phyloP scores from a whole-genome alignment of 208 protist genomes.

The Phytomonas sp. region DNA sequence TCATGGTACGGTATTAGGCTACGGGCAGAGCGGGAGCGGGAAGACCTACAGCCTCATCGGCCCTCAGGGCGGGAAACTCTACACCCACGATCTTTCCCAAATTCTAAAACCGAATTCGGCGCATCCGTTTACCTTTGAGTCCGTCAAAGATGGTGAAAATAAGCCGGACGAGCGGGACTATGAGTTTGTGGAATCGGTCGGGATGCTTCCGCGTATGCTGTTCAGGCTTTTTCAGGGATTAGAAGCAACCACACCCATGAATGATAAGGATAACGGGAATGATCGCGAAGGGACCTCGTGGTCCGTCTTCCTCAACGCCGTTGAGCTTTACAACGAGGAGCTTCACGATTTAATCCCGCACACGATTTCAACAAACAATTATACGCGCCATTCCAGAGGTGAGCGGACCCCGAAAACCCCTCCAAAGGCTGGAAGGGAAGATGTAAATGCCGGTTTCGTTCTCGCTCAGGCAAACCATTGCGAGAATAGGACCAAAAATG shows the following conservation, averaged over 20 bases:
- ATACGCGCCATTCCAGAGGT: too few species aligned
- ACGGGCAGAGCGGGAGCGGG: constrained; percentile 89
- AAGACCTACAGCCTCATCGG: constrained; percentile 86
- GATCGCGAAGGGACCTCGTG: constrained; percentile 13
- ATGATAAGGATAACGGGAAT: constrained; percentile 1
- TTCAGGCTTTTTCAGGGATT: constrained; percentile 23
- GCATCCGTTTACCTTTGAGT: constrained; percentile 2
- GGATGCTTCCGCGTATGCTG: constrained; percentile 45
- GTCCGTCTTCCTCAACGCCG: constrained; percentile 33
- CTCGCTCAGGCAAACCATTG: too few species aligned
- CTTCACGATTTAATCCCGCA: constrained; percentile 53
- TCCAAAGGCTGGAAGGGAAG: too few species aligned
- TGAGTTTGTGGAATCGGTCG: constrained; percentile 13
- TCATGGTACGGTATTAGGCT: constrained; percentile 81
- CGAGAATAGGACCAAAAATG: too few species aligned
- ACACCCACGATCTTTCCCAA: not conserved
- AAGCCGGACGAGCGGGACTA: constrained; percentile 10
- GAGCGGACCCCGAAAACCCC: too few species aligned
- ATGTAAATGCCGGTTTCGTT: too few species aligned
- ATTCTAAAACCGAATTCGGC: not conserved
- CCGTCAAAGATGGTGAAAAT: constrained; percentile 9
- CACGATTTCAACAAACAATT: too few species aligned
- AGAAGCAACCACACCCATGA: constrained; percentile 14
- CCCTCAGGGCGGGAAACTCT: constrained; percentile 19
- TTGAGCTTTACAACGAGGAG: constrained; percentile 80